These are phyloP conservation scores for Immersiporthe knoxdaviesiana DNA, from an alignment of 2,329 filamentous ascomycete genomes.

Conservation along the genomic window DNA sequence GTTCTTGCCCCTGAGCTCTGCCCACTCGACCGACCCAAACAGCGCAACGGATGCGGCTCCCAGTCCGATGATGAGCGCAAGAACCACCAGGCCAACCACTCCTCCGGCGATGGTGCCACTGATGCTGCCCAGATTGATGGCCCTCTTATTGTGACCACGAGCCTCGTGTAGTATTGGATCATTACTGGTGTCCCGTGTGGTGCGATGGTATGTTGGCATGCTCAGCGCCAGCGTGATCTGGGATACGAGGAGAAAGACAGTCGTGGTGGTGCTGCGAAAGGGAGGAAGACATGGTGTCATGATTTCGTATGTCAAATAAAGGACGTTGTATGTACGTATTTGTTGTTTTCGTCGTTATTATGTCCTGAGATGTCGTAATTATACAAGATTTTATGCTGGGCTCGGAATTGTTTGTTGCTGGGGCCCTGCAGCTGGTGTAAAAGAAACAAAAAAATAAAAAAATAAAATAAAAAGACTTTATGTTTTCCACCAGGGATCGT, in stretches of 20 bases:
- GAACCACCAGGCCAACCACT: constrained; percentile 10
- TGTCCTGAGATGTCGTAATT: neutral
- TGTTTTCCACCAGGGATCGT: neutral
- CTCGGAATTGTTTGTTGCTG: neutral
- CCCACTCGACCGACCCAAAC: constrained; percentile 24
- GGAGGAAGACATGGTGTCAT: constrained; percentile 3
- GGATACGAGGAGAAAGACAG: neutral
- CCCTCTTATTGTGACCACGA: neutral
- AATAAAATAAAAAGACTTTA: neutral
- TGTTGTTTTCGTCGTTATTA: neutral
- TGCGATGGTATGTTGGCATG: neutral
- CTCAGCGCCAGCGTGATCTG: neutral
- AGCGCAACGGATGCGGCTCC: constrained; percentile 27
- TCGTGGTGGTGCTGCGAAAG: neutral
- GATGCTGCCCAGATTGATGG: neutral
- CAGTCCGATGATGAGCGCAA: constrained; percentile 23
- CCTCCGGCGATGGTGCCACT: neutral
- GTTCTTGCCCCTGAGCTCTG: constrained; percentile 14
- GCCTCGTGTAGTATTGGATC: neutral
- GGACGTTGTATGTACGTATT: neutral
- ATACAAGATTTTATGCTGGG: neutral
- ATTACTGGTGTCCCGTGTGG: neutral
- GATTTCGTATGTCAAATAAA: neutral
- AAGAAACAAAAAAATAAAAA: too few relatives aligned
- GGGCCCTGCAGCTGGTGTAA: neutral